Conservation (phyloP, 2,329 filamentous ascomycete species). For the Pseudogymnoascus destructans region DNA sequence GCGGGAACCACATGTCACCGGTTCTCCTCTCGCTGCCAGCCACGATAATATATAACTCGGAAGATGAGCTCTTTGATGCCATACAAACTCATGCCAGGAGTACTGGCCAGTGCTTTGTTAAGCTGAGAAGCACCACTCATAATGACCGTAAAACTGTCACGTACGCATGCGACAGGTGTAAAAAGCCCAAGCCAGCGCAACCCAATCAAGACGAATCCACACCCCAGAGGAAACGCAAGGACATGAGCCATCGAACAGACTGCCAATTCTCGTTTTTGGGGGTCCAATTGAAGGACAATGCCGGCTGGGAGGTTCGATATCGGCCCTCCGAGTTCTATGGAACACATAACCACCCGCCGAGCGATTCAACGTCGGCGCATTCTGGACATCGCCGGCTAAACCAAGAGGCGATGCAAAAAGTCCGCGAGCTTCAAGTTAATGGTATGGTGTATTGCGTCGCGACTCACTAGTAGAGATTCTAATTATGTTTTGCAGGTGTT, state of each 20-base stretch:
- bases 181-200: slow-evolving; percentile 5
- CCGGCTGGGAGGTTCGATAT: slow-evolving; percentile 7
- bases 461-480: neutral
- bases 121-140: slow-evolving; percentile 9
- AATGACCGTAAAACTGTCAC: slow-evolving; percentile 9
- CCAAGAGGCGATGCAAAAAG: slow-evolving; percentile 6
- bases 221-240: slow-evolving; percentile 2
- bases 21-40: neutral
- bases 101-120: slow-evolving; percentile 9
- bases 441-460: neutral
- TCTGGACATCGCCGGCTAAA: slow-evolving; percentile 8
- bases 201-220: neutral
- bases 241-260: slow-evolving; percentile 2
- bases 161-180: slow-evolving; percentile 7
- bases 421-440: slow-evolving; percentile 8
- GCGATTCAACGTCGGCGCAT: neutral
- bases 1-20: neutral
- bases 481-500: neutral
- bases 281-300: slow-evolving; percentile 8
- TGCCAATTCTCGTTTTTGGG: slow-evolving; percentile 8
- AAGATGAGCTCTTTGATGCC: slow-evolving; percentile 4
- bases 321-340: slow-evolving; percentile 5
- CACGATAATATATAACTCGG: slow-evolving; percentile 4
- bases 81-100: slow-evolving; percentile 1
- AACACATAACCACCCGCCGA: slow-evolving; percentile 5